phyloP scores from a whole-genome alignment of 495 filamentous ascomycete genomes.

The Penicillium bialowiezense region DNA sequence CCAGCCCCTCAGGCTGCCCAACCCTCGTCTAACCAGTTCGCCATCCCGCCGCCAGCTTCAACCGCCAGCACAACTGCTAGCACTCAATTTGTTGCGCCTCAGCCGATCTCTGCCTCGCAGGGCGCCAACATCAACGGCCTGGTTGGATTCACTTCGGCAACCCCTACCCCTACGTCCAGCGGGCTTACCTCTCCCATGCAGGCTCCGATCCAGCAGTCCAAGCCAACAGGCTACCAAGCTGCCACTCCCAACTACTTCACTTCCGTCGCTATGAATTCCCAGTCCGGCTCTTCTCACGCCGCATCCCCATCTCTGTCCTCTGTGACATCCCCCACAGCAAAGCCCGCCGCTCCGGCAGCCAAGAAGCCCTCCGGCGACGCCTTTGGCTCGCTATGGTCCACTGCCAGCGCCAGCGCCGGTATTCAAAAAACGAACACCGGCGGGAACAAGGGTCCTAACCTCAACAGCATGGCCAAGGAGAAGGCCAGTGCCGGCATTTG shows the following conservation, averaged over 20 bases:
- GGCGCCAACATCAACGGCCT: slow-evolving; percentile 75
- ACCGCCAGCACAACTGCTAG: slow-evolving; percentile 62
- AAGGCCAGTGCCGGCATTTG: slow-evolving; percentile 93
- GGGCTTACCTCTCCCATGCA: slow-evolving; percentile 48
- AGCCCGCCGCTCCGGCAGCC: slow-evolving; percentile 43
- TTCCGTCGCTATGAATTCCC: slow-evolving; percentile 54
- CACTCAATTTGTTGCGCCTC: slow-evolving; percentile 74
- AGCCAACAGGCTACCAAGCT: slow-evolving; percentile 70
- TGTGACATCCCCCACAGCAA: slow-evolving; percentile 31
- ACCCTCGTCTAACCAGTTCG: slow-evolving; percentile 42
- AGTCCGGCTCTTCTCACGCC: slow-evolving; percentile 27
- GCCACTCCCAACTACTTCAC: slow-evolving; percentile 92
- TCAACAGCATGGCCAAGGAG: slow-evolving; percentile 93
- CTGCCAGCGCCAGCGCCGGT: slow-evolving; percentile 70
- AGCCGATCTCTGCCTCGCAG: slow-evolving; percentile 78
- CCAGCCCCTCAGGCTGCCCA: slow-evolving; percentile 44
- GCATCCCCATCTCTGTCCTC: slow-evolving; percentile 36
- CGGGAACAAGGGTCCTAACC: slow-evolving; percentile 65
- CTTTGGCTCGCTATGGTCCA: slow-evolving; percentile 82
- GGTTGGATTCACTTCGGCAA: slow-evolving; percentile 75
- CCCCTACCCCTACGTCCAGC: slow-evolving; percentile 57
- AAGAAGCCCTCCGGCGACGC: slow-evolving; percentile 72
- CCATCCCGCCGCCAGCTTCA: slow-evolving; percentile 51
- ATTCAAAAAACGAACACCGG: slow-evolving; percentile 70
- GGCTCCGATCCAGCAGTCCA: slow-evolving; percentile 46